A percentile compares a stretch with the other conserved stretches of the same genome.
Evolutionary conservation across 2,329 filamentous ascomycete genomes (phyloP).

Genomic region (Sclerotiophoma versabilis): DNA sequence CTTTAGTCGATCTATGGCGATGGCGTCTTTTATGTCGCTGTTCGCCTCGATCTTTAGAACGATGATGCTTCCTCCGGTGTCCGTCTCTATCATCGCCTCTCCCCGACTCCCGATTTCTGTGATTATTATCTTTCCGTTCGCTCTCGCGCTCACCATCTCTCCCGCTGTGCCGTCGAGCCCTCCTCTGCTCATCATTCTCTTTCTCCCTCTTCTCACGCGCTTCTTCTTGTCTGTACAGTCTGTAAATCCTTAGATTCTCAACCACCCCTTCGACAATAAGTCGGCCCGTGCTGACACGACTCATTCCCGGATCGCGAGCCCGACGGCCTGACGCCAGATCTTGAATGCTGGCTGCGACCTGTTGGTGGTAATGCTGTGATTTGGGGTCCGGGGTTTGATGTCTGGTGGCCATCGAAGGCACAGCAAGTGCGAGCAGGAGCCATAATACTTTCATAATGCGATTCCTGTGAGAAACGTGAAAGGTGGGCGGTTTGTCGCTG

Average conservation of each 20-base stretch:
- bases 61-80: neutral
- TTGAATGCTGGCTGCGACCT: conserved; percentile 26
- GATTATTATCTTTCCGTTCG: neutral
- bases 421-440: neutral
- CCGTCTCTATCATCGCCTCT: neutral
- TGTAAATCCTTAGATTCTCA: conserved; percentile 30
- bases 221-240: conserved; percentile 23
- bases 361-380: conserved; percentile 16
- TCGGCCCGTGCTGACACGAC: conserved; percentile 10
- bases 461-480: neutral
- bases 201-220: conserved; percentile 2
- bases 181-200: neutral
- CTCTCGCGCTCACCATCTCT: neutral
- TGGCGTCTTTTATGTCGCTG: neutral
- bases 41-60: neutral
- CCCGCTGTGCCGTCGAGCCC: neutral
- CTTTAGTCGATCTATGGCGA: neutral
- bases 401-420: neutral
- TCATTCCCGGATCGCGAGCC: conserved; percentile 17
- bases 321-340: conserved; percentile 17
- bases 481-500: neutral
- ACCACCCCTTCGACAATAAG: conserved; percentile 31
- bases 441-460: neutral
- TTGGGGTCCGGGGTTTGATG: neutral
- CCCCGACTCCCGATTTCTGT: neutral